Evolutionary conservation across 2,329 filamentous ascomycete genomes (phyloP).

Genomic region (Clarireedia monteithiana): DNA sequence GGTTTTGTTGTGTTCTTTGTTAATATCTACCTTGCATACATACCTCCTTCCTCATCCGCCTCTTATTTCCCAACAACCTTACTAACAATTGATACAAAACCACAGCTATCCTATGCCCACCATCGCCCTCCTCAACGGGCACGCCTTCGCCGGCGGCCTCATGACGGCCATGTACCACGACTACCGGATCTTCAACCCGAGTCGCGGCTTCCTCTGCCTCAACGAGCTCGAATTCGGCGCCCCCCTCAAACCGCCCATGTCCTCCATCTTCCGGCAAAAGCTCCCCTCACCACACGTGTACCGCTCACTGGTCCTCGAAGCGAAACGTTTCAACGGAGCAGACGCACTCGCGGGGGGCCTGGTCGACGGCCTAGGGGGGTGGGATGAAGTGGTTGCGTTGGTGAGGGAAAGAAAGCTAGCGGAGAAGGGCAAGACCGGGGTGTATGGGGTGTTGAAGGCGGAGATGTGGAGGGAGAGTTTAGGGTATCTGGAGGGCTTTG

Average conservation of each 20-base stretch:
- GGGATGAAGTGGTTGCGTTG: slow-evolving; percentile 55
- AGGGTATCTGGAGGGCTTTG: slow-evolving; percentile 46
- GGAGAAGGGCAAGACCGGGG: slow-evolving; percentile 53
- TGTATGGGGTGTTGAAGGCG: slow-evolving; percentile 64
- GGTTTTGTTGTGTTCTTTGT: slow-evolving; percentile 11
- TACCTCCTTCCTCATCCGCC: not conserved
- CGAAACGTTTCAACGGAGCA: slow-evolving; percentile 54
- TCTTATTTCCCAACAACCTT: not conserved
- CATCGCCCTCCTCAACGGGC: slow-evolving; percentile 69
- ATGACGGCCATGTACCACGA: slow-evolving; percentile 79
- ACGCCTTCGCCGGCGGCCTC: slow-evolving; percentile 74
- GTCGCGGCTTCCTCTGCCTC: slow-evolving; percentile 66
- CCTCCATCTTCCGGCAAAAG: slow-evolving; percentile 66
- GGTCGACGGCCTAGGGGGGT: slow-evolving; percentile 58
- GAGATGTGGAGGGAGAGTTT: slow-evolving; percentile 68
- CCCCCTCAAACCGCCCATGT: slow-evolving; percentile 67
- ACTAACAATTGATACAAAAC: not conserved
- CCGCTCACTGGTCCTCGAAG: slow-evolving; percentile 64
- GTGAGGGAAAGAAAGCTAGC: slow-evolving; percentile 51
- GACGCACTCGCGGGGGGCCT: slow-evolving; percentile 59
- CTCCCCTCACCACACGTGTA: slow-evolving; percentile 44
- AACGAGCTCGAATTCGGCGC: slow-evolving; percentile 78
- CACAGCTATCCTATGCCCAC: slow-evolving; percentile 70
- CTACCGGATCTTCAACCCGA: slow-evolving; percentile 68
- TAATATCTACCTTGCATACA: no score